phyloP scores from a whole-genome alignment of 176 grass and related monocot genomes.

The Coix lacrymajobi region DNA sequence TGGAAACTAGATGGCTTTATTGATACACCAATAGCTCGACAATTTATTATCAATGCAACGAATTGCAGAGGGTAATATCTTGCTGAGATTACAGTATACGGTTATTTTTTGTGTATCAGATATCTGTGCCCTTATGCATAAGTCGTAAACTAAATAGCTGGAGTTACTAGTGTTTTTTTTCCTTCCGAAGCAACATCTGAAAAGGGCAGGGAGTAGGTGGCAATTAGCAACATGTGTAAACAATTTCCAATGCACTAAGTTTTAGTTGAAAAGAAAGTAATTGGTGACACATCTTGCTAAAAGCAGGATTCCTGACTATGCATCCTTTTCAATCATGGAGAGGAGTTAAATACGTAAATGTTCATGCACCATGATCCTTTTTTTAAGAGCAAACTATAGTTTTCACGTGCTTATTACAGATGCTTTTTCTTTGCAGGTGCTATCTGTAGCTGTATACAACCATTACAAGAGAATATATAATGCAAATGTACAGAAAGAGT shows the following conservation, averaged over 20 bases:
- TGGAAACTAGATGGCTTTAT: not conserved
- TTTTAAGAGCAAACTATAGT: not conserved
- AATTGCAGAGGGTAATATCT: not conserved
- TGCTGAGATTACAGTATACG: not conserved
- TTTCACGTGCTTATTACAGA: conserved; percentile 5
- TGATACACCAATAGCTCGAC: not conserved
- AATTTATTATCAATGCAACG: not conserved
- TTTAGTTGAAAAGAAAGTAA: conserved; percentile 19
- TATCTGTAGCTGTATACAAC: conserved; percentile 96
- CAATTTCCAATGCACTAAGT: not conserved
- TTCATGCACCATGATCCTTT: not conserved
- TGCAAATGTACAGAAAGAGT: conserved; percentile 85
- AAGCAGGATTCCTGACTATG: not conserved
- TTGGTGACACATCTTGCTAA: not conserved
- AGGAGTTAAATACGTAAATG: not conserved
- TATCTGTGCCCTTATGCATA: not conserved
- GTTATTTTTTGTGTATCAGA: not conserved
- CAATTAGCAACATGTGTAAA: not conserved
- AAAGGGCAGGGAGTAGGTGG: not conserved
- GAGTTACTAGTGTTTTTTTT: not conserved
- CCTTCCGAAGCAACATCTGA: not conserved
- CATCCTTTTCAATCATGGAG: not conserved
- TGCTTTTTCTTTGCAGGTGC: conserved; percentile 54
- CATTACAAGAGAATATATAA: conserved; percentile 98
- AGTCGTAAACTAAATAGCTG: not conserved